Evolutionary conservation across 164 flowering plant species (phyloP), one percentile per base, ranked within the genome.

Genomic region (Stephania japonica): DNA sequence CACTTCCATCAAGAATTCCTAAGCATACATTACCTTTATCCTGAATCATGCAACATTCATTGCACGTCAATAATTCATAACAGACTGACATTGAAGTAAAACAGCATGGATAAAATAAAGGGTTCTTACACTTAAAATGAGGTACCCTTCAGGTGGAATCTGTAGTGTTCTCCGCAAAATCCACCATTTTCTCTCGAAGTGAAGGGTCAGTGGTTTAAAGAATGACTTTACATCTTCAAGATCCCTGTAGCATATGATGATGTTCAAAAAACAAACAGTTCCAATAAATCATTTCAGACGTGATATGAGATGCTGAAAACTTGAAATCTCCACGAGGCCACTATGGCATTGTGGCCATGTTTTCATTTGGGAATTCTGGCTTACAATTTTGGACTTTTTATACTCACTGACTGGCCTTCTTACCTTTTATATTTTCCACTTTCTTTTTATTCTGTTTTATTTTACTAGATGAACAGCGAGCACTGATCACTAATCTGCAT

Each of bases 1-100:
- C 49, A 77, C 89, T 88, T 71, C 94, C 97, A 77, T 91, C 91
- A 70, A 91, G 90, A 63, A 89, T 84, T 21, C 94, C 97, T 83
- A 91, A 84, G 78, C 97, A 91, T 23, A 89, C 85, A 74, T 89
- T 88, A 65, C 97, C 94, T 74, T 86, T 83, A 19, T 75, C 78
- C 97, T 89, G 87, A 82, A 80, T 19, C 66, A 70, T 25, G 73
- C 14, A 18, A 70, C 32, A 75, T 14, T 24, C 27, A 75, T 59
- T 62, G 18, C 47, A 65, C 50, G 64, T 66, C 23, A 53, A 69
- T 63, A 72, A 66, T 65, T 70, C 41, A 13, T 43, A 19, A 62
- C 21, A 27, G 69, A 23, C 7, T 64, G 27, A n/a, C 41, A 66
- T 27, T 27, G 13, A 70, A 62, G 41, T 61, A 65, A 27, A 75